phyloP scores from a whole-genome alignment of 2,329 filamentous ascomycete genomes.

The Ophiostoma sp. region DNA sequence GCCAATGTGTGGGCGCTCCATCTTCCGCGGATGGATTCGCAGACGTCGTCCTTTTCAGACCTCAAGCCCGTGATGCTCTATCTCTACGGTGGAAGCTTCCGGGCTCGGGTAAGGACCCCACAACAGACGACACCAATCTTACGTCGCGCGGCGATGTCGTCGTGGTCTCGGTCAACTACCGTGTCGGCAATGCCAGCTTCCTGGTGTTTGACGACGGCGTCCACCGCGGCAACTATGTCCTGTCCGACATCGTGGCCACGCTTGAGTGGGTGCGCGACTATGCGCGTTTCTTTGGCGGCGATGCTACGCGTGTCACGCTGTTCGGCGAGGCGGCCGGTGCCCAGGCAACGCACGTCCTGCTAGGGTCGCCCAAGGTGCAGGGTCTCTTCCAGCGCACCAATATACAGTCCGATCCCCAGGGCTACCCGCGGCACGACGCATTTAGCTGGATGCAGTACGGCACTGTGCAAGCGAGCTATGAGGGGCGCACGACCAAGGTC shows the following conservation, averaged over 20 bases:
- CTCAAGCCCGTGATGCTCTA: conserved; percentile 45
- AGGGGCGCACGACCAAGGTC: conserved; percentile 27
- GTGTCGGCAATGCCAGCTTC: conserved; percentile 31
- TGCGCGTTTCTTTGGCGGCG: conserved; percentile 33
- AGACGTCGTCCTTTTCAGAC: not conserved
- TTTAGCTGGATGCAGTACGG: conserved; percentile 28
- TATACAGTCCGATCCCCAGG: conserved; percentile 31
- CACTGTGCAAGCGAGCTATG: conserved; percentile 27
- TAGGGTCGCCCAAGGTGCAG: conserved; percentile 30
- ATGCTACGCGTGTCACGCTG: conserved; percentile 35
- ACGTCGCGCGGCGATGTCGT: conserved; percentile 43
- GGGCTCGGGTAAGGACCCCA: conserved; percentile 40
- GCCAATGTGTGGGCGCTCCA: conserved; percentile 38
- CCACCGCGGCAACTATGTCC: conserved; percentile 39
- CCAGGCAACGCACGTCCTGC: conserved; percentile 28
- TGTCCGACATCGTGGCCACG: conserved; percentile 38
- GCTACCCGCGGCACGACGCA: conserved; percentile 25
- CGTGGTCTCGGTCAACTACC: conserved; percentile 40
- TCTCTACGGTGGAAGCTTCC: conserved; percentile 41
- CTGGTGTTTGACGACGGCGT: conserved; percentile 33
- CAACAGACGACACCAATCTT: conserved; percentile 42
- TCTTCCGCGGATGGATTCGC: conserved; percentile 28
- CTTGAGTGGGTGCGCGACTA: conserved; percentile 39
- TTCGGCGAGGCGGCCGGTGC: conserved; percentile 37
- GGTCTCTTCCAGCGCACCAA: conserved; percentile 33